phyloP scores from a whole-genome alignment of 345 rosid species.

The Salix brachista region DNA sequence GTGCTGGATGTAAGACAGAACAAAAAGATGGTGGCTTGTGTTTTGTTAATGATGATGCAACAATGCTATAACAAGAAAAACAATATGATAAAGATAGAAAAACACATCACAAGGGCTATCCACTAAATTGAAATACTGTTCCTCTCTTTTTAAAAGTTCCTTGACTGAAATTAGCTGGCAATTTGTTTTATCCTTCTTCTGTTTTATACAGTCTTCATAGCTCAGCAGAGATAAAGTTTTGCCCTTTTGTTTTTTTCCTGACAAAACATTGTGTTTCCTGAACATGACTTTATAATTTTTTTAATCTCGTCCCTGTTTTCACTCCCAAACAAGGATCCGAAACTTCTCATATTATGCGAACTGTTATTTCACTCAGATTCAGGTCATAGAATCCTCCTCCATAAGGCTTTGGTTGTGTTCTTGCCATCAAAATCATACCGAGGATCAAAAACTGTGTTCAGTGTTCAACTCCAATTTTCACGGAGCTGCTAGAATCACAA shows the following conservation, averaged over 20 bases:
- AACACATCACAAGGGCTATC: not conserved
- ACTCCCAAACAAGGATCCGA: not conserved
- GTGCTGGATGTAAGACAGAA: constrained; percentile 6
- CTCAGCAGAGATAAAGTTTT: not conserved
- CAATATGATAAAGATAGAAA: not conserved
- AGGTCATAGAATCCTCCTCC: not conserved
- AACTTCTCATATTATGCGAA: not conserved
- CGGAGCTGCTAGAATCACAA: not conserved
- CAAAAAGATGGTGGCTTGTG: not conserved
- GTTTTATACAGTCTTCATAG: not conserved
- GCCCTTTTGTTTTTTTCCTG: not conserved
- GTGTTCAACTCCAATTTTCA: not conserved
- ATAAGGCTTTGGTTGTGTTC: not conserved
- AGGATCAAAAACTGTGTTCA: not conserved
- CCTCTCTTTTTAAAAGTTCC: not conserved
- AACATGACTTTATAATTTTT: not conserved
- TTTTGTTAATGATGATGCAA: not conserved
- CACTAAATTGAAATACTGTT: not conserved
- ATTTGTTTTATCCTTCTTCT: not conserved
- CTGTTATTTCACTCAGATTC: not conserved
- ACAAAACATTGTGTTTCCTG: not conserved
- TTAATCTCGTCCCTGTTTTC: not conserved
- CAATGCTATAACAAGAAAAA: constrained; percentile 2
- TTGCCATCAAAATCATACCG: not conserved
- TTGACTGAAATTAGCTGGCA: not conserved